Conservation (phyloP, 2,329 filamentous ascomycete species). For the Tolypocladium tundrense region DNA sequence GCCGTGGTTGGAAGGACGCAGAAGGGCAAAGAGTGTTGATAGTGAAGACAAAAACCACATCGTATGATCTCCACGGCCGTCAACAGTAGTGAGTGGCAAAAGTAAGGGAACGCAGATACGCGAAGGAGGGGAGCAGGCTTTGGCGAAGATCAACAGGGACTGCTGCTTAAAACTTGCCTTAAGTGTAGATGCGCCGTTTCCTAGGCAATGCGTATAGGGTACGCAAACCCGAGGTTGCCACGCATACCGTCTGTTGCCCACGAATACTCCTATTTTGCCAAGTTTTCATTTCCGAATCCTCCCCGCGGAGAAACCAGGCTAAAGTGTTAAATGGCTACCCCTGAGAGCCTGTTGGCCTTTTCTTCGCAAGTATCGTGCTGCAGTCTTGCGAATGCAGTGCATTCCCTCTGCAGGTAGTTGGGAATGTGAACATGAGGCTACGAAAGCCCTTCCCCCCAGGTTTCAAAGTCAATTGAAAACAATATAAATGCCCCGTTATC, state of each 20-base stretch:
- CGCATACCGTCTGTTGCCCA: neutral
- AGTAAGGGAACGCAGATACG: neutral
- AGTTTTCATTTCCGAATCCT: too few relatives aligned
- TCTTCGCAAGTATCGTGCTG: neutral
- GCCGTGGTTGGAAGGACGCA: neutral
- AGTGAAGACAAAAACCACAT: neutral
- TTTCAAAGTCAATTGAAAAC: too few relatives aligned
- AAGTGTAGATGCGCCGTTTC: neutral
- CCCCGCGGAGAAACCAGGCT: too few relatives aligned
- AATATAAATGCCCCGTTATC: neutral
- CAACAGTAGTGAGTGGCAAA: neutral
- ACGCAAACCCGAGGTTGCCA: neutral
- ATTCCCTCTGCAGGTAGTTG: neutral
- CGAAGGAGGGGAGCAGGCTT: neutral
- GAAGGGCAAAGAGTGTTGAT: neutral
- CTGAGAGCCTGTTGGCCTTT: fast-evolving
- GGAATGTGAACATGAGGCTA: neutral
- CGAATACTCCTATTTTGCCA: too few relatives aligned
- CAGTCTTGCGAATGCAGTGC: neutral
- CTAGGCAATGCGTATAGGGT: neutral
- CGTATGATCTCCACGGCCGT: neutral
- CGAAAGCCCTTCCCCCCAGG: neutral
- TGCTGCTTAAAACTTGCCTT: neutral
- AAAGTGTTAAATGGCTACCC: too few relatives aligned
- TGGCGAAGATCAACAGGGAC: neutral